A percentile compares a stretch with the other conserved stretches of the same genome.
Evolutionary conservation across 768 basidiomycete species (phyloP).

Genomic region (Suillus brevipes): DNA sequence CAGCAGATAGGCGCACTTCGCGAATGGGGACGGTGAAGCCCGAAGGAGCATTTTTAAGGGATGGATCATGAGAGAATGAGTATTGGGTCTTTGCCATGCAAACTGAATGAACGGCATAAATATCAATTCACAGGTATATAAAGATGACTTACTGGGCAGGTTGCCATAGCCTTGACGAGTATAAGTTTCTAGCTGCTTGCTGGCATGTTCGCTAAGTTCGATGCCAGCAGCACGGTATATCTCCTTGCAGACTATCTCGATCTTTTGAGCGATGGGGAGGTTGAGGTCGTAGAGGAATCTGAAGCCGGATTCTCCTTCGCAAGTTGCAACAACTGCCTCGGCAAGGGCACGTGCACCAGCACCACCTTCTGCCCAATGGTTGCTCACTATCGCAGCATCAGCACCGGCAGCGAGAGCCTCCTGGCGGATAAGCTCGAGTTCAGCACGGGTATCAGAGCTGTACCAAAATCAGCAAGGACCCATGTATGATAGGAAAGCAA

Average conservation of each 20-base stretch:
- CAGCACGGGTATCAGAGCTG: slow-evolving; percentile 88
- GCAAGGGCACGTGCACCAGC: slow-evolving; percentile 87
- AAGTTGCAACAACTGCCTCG: slow-evolving; percentile 86
- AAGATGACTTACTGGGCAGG: slow-evolving; percentile 64
- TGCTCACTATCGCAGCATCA: slow-evolving; percentile 92
- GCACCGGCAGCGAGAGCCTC: slow-evolving; percentile 84
- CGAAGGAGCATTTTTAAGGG: slow-evolving; percentile 85
- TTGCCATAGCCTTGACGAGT: slow-evolving; percentile 83
- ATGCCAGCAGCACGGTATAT: slow-evolving; percentile 95
- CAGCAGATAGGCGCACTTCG: slow-evolving; percentile 83
- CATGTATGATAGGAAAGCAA: background rate
- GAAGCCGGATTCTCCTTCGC: slow-evolving; percentile 82
- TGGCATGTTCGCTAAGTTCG: slow-evolving; percentile 80
- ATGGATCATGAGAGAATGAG: slow-evolving; percentile 94
- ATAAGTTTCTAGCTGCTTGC: slow-evolving; percentile 86
- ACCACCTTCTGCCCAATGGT: slow-evolving; percentile 97
- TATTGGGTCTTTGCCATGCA: slow-evolving; percentile 99
- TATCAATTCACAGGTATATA: slow-evolving; percentile 7
- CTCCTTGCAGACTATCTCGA: slow-evolving; percentile 80
- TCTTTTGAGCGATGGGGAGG: slow-evolving; percentile 85
- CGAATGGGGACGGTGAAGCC: slow-evolving; percentile 94
- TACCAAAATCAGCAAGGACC: slow-evolving; percentile 4
- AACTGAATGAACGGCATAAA: slow-evolving; percentile 45
- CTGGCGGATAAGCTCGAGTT: slow-evolving; percentile 81
- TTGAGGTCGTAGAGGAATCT: slow-evolving; percentile 91